phyloP scores from a whole-genome alignment of 148 eudicot species.

The Amaranthus cruentus region DNA sequence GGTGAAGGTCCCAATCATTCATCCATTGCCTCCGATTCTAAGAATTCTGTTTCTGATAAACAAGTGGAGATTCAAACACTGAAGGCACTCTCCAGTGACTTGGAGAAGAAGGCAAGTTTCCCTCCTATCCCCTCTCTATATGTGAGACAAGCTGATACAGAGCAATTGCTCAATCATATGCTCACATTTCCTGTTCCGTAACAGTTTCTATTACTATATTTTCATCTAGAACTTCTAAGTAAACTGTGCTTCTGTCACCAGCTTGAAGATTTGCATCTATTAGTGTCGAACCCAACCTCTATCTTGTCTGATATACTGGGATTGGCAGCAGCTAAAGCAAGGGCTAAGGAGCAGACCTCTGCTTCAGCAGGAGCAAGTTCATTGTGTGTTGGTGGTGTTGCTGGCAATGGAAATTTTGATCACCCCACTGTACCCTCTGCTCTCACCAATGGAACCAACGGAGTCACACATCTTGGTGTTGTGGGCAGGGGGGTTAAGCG shows the following conservation, averaged over 20 bases:
- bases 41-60: constrained; percentile 39
- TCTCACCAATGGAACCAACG: constrained; percentile 63
- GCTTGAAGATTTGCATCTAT: constrained; percentile 90
- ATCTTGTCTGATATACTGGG: constrained; percentile 72
- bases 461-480: constrained; percentile 77
- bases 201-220: neutral
- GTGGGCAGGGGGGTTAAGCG: constrained; percentile 94
- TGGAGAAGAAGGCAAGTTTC: constrained; percentile 81
- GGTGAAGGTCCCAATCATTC: constrained; percentile 30
- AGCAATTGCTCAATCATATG: neutral
- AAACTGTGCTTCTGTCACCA: constrained; percentile 29
- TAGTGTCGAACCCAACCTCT: constrained; percentile 63
- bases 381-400: constrained; percentile 43
- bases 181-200: neutral
- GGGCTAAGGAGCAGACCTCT: constrained; percentile 32
- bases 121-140: neutral
- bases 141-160: neutral
- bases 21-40: constrained; percentile 34
- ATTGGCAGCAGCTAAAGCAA: constrained; percentile 62
- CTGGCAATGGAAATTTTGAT: constrained; percentile 37
- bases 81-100: constrained; percentile 50
- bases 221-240: neutral
- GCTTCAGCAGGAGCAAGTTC: constrained; percentile 41
- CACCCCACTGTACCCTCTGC: constrained; percentile 61
- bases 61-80: constrained; percentile 69